These are phyloP conservation scores for Tetrahymena thermophila DNA, from an alignment of 73 alveolate species.

Conservation along the genomic window DNA sequence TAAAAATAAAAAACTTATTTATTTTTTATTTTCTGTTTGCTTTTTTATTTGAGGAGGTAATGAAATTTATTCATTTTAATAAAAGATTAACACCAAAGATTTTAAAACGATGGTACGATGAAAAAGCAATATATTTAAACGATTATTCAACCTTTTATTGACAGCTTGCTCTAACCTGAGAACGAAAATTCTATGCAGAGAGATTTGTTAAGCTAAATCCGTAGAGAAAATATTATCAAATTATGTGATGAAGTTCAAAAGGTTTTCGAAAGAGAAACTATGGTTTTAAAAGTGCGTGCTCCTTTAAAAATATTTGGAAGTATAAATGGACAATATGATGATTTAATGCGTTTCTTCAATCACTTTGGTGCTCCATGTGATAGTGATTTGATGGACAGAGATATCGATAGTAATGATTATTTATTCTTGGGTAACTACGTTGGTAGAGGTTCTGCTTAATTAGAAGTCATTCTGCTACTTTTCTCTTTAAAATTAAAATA, in stretches of 20 bases:
- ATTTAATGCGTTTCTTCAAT: slow-evolving; percentile 97
- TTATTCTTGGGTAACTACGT: slow-evolving; percentile 77
- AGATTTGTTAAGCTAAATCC: slow-evolving; percentile 19
- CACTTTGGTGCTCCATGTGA: slow-evolving; percentile 42
- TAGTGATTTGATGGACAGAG: slow-evolving; percentile 17
- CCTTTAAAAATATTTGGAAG: slow-evolving; percentile 90
- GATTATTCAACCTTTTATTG: neutral
- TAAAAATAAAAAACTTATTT: no score
- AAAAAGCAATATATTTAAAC: neutral
- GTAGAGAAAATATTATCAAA: slow-evolving; percentile 20
- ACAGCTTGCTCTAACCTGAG: neutral
- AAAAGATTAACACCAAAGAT: neutral
- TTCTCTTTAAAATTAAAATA: slow-evolving; percentile 45
- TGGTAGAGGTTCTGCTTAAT: slow-evolving; percentile 73
- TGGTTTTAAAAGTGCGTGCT: neutral
- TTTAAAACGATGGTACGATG: neutral
- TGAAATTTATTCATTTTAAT: neutral
- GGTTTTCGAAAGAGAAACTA: slow-evolving; percentile 18
- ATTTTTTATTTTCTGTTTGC: no score
- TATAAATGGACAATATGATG: slow-evolving; percentile 96
- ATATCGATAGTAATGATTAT: slow-evolving; percentile 49
- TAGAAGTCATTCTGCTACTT: slow-evolving; percentile 58
- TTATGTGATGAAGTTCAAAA: slow-evolving; percentile 35
- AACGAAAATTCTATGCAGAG: neutral
- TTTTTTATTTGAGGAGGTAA: neutral